Evolutionary conservation across 805 yeast genomes (phyloP).

Genomic region (Metschnikowia orientalis): DNA sequence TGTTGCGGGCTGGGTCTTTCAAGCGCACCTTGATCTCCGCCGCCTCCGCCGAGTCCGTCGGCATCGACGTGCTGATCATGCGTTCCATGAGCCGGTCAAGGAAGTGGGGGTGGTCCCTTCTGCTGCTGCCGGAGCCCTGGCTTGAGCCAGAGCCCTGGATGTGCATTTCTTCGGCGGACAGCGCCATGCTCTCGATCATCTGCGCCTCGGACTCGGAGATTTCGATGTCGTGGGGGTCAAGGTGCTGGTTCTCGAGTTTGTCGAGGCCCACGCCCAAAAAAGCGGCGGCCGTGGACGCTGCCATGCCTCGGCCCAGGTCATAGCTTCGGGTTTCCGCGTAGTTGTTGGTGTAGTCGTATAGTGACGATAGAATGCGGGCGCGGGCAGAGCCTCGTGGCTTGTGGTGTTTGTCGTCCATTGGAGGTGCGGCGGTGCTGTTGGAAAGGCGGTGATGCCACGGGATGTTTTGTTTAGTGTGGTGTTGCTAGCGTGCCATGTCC

Average conservation of each 20-base stretch:
- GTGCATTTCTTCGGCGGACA: conserved; percentile 26
- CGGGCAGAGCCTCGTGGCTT: conserved; percentile 6
- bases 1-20: conserved; percentile 41
- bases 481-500: conserved; percentile 1
- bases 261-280: conserved; percentile 32
- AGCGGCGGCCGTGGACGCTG: conserved; percentile 37
- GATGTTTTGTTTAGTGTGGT: too few relatives aligned
- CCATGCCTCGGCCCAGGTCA: conserved; percentile 29
- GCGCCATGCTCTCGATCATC: conserved; percentile 25
- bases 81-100: conserved; percentile 55
- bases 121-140: conserved; percentile 9
- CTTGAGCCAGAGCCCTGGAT: too few relatives aligned
- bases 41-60: conserved; percentile 46
- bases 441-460: too few relatives aligned
- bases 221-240: conserved; percentile 4
- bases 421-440: neutral
- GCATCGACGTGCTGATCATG: conserved; percentile 46
- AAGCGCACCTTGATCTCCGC: conserved; percentile 39
- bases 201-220: conserved; percentile 28
- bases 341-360: conserved; percentile 24
- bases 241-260: conserved; percentile 6
- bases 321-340: conserved; percentile 23
- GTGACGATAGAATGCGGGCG: conserved; percentile 14
- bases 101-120: conserved; percentile 40
- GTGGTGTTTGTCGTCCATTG: conserved; percentile 8